phyloP scores from a whole-genome alignment of 257 asterid species.

The Pogostemon cablin region DNA sequence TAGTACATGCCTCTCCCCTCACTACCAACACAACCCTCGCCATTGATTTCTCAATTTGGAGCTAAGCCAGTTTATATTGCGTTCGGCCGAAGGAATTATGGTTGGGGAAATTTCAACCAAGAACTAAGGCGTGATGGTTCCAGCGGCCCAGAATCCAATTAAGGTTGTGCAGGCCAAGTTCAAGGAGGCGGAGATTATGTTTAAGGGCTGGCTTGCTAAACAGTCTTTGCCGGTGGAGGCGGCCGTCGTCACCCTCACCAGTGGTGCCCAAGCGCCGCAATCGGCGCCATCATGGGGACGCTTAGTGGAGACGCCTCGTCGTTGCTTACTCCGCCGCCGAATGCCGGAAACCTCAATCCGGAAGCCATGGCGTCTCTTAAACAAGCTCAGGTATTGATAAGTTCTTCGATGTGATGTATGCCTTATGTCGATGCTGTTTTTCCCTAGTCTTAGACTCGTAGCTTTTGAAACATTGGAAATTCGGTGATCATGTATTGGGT shows the following conservation, averaged over 20 bases:
- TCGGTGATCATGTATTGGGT: not conserved
- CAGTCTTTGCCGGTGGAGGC: constrained; percentile 85
- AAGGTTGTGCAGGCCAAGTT: constrained; percentile 60
- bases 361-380: constrained; percentile 74
- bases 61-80: not conserved
- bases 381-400: constrained; percentile 68
- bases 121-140: constrained; percentile 30
- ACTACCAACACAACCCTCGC: constrained; percentile 10
- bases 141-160: constrained; percentile 56
- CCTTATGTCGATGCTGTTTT: not conserved
- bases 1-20: not conserved
- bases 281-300: constrained; percentile 84
- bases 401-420: not conserved
- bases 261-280: constrained; percentile 71
- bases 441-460: not conserved
- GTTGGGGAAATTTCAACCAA: constrained; percentile 39
- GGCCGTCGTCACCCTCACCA: constrained; percentile 70
- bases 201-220: constrained; percentile 69
- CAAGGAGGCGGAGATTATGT: constrained; percentile 57
- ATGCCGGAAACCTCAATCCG: constrained; percentile 53
- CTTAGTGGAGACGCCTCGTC: constrained; percentile 61
- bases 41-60: not conserved
- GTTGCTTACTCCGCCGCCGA: constrained; percentile 63
- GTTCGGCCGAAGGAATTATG: constrained; percentile 36
- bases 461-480: constrained; percentile 1